phyloP scores from a whole-genome alignment of 2,329 filamentous ascomycete genomes.

The Westerdykella aurantiaca region DNA sequence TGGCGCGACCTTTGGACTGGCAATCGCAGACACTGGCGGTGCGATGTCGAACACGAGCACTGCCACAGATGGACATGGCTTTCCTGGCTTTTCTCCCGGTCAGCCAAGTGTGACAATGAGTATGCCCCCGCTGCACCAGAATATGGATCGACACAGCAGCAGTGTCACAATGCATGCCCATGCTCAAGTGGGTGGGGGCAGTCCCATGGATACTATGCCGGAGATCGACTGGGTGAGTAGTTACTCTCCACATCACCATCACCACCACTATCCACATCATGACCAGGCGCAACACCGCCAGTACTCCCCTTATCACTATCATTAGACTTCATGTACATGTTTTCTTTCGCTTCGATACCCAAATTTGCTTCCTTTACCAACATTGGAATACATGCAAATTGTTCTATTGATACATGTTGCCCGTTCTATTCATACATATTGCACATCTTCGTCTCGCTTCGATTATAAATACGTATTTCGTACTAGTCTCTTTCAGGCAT shows the following conservation, averaged over 20 bases:
- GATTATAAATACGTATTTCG: background rate
- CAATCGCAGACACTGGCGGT: background rate
- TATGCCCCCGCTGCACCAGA: background rate
- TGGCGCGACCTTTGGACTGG: background rate
- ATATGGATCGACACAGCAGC: background rate
- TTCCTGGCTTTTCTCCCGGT: no score
- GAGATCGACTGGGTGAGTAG: constrained; percentile 63
- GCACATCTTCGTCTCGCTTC: background rate
- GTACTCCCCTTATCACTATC: background rate
- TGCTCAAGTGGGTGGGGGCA: constrained; percentile 4
- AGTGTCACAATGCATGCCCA: background rate
- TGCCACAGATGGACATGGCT: no score
- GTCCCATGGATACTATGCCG: constrained; percentile 29
- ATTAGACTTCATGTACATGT: background rate
- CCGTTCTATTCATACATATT: background rate
- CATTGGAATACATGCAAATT: no score
- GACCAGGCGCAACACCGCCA: background rate
- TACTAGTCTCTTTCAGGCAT: background rate
- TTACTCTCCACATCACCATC: background rate
- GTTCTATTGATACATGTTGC: no score
- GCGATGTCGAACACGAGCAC: background rate
- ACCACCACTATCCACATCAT: background rate
- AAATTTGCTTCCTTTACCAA: background rate
- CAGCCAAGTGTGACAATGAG: no score
- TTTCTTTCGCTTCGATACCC: background rate